phyloP scores from a whole-genome alignment of 2,329 filamentous ascomycete species.

The Claviceps africana region DNA sequence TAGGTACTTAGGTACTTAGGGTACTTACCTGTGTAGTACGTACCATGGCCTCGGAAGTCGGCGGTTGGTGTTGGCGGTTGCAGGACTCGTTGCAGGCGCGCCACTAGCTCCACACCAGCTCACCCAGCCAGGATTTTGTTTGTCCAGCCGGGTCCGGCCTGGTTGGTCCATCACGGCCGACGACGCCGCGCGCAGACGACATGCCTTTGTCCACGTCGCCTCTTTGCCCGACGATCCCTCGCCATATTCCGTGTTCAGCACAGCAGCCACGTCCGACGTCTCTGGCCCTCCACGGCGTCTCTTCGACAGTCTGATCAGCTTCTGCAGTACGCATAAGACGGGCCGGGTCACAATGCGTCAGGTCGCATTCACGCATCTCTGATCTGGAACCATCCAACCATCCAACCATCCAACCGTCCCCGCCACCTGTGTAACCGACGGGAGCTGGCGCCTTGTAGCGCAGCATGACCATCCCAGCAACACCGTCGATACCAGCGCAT shows the following conservation, averaged over 20 bases:
- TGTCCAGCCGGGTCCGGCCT: too few relatives aligned
- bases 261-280: not conserved
- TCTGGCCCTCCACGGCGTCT: not conserved
- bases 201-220: not conserved
- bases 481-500: constrained; percentile 7
- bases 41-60: too few relatives aligned
- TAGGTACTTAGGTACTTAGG: too few relatives aligned
- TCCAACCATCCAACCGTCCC: not conserved
- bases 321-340: not conserved
- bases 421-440: not conserved
- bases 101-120: not conserved
- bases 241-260: not conserved
- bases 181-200: not conserved
- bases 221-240: not conserved
- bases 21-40: too few relatives aligned
- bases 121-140: not conserved
- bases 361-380: constrained; percentile 5
- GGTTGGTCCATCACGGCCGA: not conserved
- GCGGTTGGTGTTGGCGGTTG: too few relatives aligned
- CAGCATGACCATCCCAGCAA: constrained; percentile 10
- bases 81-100: too few relatives aligned
- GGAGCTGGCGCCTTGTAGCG: constrained; percentile 1
- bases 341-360: constrained; percentile 4
- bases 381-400: not conserved
- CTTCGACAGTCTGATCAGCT: not conserved